These are phyloP conservation scores for Phytophthora fragariae DNA, from an alignment of 352 stramenopile genomes.

Conservation along the genomic window DNA sequence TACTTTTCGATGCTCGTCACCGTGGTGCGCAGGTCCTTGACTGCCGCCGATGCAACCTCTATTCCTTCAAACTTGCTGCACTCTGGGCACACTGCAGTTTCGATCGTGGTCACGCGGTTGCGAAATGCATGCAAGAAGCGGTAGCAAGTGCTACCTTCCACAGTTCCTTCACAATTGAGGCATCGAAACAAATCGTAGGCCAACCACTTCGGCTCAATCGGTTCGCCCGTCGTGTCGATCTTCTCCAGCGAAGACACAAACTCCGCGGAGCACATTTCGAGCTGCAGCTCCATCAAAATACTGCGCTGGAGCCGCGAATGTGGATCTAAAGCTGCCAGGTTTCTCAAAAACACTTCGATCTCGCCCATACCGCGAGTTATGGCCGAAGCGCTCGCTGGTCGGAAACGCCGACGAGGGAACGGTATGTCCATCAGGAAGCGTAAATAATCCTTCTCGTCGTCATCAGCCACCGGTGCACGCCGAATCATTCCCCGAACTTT, in stretches of 20 bases:
- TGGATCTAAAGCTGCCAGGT: conserved; percentile 72
- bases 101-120: conserved; percentile 73
- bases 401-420: conserved; percentile 72
- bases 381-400: conserved; percentile 51
- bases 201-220: conserved; percentile 79
- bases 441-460: conserved; percentile 67
- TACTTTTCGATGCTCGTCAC: conserved; percentile 85
- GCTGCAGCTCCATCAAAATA: conserved; percentile 72
- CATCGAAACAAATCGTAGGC: conserved; percentile 77
- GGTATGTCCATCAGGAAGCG: conserved; percentile 78
- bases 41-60: conserved; percentile 57
- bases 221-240: conserved; percentile 74
- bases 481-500: conserved; percentile 68
- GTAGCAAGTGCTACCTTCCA: conserved; percentile 83
- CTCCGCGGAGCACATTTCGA: conserved; percentile 75
- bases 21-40: conserved; percentile 72
- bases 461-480: conserved; percentile 34
- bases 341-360: conserved; percentile 80
- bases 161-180: conserved; percentile 66
- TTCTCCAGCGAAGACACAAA: conserved; percentile 82
- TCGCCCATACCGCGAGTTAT: conserved; percentile 61
- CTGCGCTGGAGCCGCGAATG: conserved; percentile 60
- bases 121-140: conserved; percentile 77
- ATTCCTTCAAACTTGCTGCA: conserved; percentile 64
- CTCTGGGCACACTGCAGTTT: conserved; percentile 63